Conservation (phyloP, 2,329 filamentous ascomycete species). For the Arthrobotrys entomopaga region DNA sequence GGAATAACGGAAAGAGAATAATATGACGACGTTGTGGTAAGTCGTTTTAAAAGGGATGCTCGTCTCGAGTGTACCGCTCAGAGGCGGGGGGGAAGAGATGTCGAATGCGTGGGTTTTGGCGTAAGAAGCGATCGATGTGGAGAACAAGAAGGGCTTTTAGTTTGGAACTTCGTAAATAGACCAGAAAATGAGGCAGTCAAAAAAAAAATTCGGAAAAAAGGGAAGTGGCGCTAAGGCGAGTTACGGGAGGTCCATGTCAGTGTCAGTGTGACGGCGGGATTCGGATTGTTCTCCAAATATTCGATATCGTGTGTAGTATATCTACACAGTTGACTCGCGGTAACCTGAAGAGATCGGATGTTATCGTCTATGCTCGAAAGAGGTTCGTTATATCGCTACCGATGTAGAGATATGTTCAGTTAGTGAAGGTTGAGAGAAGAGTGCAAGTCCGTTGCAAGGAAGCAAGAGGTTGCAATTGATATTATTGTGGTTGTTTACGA, state of each 20-base stretch:
- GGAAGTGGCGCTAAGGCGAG: constrained; percentile 17
- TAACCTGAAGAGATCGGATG: too few species aligned
- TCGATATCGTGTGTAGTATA: not conserved
- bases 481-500: not conserved
- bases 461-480: not conserved
- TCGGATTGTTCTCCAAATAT: not conserved
- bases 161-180: not conserved
- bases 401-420: not conserved
- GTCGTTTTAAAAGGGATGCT: not conserved
- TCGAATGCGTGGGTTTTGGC: constrained; percentile 31
- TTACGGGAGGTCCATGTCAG: constrained; percentile 19
- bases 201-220: not conserved
- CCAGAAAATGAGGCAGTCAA: not conserved
- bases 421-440: not conserved
- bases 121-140: constrained; percentile 40
- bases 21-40: too few species aligned
- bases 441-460: not conserved
- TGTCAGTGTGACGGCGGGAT: constrained; percentile 27
- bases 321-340: too few species aligned
- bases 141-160: constrained; percentile 19
- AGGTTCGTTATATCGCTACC: not conserved
- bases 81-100: constrained; percentile 30
- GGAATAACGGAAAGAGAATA: not conserved
- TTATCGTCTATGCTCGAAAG: too few species aligned
- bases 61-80: constrained; percentile 19